A percentile compares a stretch with the other conserved stretches of the same genome.
These are phyloP conservation scores for Wallemia mellicola DNA, from an alignment of 1,284 basidiomycete genomes.

Conservation along the genomic window DNA sequence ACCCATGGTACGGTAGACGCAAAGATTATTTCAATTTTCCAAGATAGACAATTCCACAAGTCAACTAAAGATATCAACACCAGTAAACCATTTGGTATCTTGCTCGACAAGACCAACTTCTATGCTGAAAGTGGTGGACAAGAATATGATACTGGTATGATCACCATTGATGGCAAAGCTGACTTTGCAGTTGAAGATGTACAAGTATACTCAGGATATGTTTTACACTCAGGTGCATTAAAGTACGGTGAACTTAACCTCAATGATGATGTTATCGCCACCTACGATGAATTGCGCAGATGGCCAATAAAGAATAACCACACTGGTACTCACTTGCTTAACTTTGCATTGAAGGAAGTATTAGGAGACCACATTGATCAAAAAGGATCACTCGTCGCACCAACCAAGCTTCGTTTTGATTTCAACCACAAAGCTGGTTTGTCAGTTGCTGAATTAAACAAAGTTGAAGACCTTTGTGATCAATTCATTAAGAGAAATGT, in stretches of 20 bases:
- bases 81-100: conserved; percentile 42
- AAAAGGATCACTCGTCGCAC: conserved; percentile 87
- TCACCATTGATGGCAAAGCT: conserved; percentile 65
- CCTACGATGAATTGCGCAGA: conserved; percentile 56
- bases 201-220: conserved; percentile 57
- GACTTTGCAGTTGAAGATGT: conserved; percentile 86
- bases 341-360: conserved; percentile 67
- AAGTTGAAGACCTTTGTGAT: conserved; percentile 55
- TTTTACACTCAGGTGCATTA: conserved; percentile 62
- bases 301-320: conserved; percentile 94
- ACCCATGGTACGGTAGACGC: conserved; percentile 45
- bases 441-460: conserved; percentile 34
- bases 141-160: conserved; percentile 81
- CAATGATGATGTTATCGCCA: conserved; percentile 35
- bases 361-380: conserved; percentile 94
- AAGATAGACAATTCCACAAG: conserved; percentile 40
- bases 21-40: conserved; percentile 57
- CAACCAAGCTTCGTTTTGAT: conserved; percentile 84
- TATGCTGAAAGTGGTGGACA: conserved; percentile 96
- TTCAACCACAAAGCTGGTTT: conserved; percentile 88
- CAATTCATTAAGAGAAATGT: conserved; percentile 79
- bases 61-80: conserved; percentile 33
- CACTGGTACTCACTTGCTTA: conserved; percentile 94
- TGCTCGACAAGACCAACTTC: conserved; percentile 85
- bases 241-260: conserved; percentile 41